Evolutionary conservation across 176 grass and related monocot genomes (phyloP).

Genomic region (Ensete ventricosum): DNA sequence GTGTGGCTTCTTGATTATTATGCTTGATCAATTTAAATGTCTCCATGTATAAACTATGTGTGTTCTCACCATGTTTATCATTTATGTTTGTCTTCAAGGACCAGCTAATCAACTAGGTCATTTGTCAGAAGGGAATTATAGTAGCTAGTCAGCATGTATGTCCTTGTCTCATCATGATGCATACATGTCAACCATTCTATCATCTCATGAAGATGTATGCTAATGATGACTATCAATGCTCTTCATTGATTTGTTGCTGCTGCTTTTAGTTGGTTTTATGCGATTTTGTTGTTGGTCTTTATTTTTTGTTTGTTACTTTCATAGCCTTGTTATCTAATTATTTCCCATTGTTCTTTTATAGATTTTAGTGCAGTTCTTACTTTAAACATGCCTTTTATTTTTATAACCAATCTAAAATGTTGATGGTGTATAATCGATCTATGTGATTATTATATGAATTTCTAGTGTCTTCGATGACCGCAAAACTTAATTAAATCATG

Average conservation of each 20-base stretch:
- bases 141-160: neutral
- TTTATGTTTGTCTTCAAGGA: neutral
- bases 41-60: neutral
- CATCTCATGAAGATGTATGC: neutral
- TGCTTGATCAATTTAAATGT: neutral
- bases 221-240: neutral
- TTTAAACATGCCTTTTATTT: neutral
- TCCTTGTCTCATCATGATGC: neutral
- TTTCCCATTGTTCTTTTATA: neutral
- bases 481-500: neutral
- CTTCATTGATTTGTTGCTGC: neutral
- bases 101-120: no score
- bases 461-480: neutral
- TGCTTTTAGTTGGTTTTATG: neutral
- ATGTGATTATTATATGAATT: neutral
- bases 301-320: neutral
- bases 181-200: neutral
- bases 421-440: no score
- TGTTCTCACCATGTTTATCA: neutral
- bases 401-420: neutral
- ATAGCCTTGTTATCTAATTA: neutral
- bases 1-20: conserved; percentile 20
- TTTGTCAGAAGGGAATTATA: no score
- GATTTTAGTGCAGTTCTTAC: neutral
- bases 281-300: neutral